Evolutionary conservation across 1,139 yeast genomes (phyloP).

Genomic region (Debaryomycetaceae sp.): DNA sequence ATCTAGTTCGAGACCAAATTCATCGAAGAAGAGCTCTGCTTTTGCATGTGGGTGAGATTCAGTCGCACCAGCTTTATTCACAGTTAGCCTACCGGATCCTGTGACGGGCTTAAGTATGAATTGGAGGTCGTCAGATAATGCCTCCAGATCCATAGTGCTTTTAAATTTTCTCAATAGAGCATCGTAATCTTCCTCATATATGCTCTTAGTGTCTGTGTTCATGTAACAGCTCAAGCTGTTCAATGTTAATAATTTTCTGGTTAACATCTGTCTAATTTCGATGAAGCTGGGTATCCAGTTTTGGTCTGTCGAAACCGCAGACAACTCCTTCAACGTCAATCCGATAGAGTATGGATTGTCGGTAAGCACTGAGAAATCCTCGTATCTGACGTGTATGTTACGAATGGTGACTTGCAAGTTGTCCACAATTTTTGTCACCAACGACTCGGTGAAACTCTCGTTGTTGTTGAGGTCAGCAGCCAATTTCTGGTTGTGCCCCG

Average conservation of each 20-base stretch:
- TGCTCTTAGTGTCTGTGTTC: slow-evolving; percentile 65
- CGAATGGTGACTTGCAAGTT: slow-evolving; percentile 90
- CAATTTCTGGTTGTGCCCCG: slow-evolving; percentile 34
- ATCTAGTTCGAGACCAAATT: slow-evolving; percentile 80
- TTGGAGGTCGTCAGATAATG: slow-evolving; percentile 40
- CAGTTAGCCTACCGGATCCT: slow-evolving; percentile 78
- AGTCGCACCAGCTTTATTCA: slow-evolving; percentile 76
- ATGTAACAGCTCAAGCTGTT: slow-evolving; percentile 78
- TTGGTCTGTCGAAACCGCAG: slow-evolving; percentile 87
- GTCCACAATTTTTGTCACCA: slow-evolving; percentile 86
- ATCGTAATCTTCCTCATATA: slow-evolving; percentile 43
- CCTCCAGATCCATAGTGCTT: slow-evolving; percentile 17
- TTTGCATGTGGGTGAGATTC: slow-evolving; percentile 68
- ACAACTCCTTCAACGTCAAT: slow-evolving; percentile 74
- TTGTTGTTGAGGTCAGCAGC: slow-evolving; percentile 49
- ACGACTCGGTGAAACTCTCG: slow-evolving; percentile 81
- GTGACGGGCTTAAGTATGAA: slow-evolving; percentile 83
- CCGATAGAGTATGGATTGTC: slow-evolving; percentile 82
- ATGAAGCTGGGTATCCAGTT: slow-evolving; percentile 86
- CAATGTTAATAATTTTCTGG: slow-evolving; percentile 76
- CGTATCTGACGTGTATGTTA: slow-evolving; percentile 88
- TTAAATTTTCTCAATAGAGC: slow-evolving; percentile 43
- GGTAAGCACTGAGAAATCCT: slow-evolving; percentile 68
- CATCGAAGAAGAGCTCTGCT: slow-evolving; percentile 78
- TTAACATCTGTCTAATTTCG: slow-evolving; percentile 60